phyloP scores from a whole-genome alignment of 2,329 filamentous ascomycete species.

The Samsoniella hepiali region DNA sequence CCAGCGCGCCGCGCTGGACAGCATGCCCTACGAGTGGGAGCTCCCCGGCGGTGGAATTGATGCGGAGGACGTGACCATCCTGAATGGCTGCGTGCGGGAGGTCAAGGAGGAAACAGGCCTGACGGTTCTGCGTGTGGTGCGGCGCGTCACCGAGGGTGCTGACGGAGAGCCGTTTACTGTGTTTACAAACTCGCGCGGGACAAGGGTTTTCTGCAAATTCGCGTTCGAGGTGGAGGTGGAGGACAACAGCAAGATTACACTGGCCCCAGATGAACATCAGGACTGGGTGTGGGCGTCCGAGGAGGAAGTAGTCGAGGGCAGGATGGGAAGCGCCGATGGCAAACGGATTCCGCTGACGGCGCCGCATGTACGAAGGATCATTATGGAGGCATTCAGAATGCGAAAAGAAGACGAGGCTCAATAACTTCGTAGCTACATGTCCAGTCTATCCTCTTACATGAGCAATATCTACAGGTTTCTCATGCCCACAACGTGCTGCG shows the following conservation, averaged over 20 bases:
- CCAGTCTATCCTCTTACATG: not conserved
- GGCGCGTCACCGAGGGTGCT: slow-evolving; percentile 30
- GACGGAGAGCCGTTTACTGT: slow-evolving; percentile 25
- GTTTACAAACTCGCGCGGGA: slow-evolving; percentile 36
- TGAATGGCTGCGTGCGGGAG: slow-evolving; percentile 45
- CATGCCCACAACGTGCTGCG: slow-evolving; percentile 18
- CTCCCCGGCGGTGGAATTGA: slow-evolving; percentile 48
- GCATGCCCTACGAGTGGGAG: slow-evolving; percentile 46
- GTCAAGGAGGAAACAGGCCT: slow-evolving; percentile 47
- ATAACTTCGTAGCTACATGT: not conserved
- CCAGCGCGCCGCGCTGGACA: slow-evolving; percentile 44
- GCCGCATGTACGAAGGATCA: slow-evolving; percentile 26
- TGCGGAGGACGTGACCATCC: slow-evolving; percentile 41
- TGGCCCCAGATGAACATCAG: slow-evolving; percentile 42
- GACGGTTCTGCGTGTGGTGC: slow-evolving; percentile 27
- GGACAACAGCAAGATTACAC: slow-evolving; percentile 27
- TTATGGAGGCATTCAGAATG: slow-evolving; percentile 32
- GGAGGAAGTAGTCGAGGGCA: slow-evolving; percentile 33
- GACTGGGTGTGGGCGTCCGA: slow-evolving; percentile 39
- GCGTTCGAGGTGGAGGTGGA: slow-evolving; percentile 37
- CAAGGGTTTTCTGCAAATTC: slow-evolving; percentile 31
- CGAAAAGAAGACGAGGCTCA: slow-evolving; percentile 21
- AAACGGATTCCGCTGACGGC: slow-evolving; percentile 32
- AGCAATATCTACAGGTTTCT: not conserved
- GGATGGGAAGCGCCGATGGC: slow-evolving; percentile 22